These are phyloP conservation scores for Pseudogymnoascus verrucosus DNA, from an alignment of 2,329 filamentous ascomycete species.

Conservation along the genomic window DNA sequence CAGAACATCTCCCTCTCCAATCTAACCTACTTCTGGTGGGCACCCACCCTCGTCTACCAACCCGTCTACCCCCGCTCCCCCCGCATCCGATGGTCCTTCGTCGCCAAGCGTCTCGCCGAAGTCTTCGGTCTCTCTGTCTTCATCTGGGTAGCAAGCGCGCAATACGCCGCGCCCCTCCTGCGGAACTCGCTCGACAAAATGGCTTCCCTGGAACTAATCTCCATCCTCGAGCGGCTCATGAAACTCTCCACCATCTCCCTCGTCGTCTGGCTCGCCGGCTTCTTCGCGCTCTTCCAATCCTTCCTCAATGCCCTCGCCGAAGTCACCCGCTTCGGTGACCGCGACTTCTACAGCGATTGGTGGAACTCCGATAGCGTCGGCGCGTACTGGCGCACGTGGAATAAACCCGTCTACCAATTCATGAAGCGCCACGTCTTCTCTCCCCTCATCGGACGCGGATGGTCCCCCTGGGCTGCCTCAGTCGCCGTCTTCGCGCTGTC, in stretches of 20 bases:
- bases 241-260: conserved; percentile 94
- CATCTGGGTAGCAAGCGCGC: conserved; percentile 90
- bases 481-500: conserved; percentile 81
- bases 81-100: conserved; percentile 78
- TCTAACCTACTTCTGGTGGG: conserved; percentile 95
- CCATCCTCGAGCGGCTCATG: conserved; percentile 81
- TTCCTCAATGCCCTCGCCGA: conserved; percentile 87
- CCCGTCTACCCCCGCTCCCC: conserved; percentile 85
- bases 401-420: conserved; percentile 93
- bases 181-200: conserved; percentile 87
- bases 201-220: conserved; percentile 66
- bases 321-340: conserved; percentile 80
- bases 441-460: conserved; percentile 77
- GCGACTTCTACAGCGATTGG: conserved; percentile 95
- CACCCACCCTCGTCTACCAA: conserved; percentile 92
- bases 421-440: conserved; percentile 93
- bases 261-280: conserved; percentile 94
- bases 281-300: conserved; percentile 94
- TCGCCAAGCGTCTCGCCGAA: conserved; percentile 74
- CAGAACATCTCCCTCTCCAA: conserved; percentile 83
- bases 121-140: conserved; percentile 71
- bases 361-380: conserved; percentile 89
- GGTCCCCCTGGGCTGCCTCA: conserved; percentile 62
- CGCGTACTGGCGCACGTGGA: conserved; percentile 93
- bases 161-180: conserved; percentile 86